A percentile compares a stretch with the other conserved stretches of the same genome.
phyloP scores from a whole-genome alignment of 257 asterid species.

The Solanum rostratum region DNA sequence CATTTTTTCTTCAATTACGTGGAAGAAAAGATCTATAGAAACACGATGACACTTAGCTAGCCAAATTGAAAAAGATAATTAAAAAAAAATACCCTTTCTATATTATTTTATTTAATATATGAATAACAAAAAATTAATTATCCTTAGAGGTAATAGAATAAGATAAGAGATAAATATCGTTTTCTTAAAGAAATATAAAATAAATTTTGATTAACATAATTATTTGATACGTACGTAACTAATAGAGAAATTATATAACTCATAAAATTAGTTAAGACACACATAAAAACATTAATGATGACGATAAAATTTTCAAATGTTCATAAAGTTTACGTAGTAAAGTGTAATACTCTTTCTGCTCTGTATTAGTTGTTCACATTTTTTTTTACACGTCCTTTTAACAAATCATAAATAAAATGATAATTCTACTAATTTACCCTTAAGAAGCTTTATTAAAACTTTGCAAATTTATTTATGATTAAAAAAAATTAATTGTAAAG shows the following conservation, averaged over 20 bases:
- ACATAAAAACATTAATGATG: neutral
- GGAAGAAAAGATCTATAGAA: neutral
- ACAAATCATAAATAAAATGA: too few species aligned
- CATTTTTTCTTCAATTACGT: neutral
- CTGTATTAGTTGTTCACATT: too few species aligned
- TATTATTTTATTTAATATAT: too few species aligned
- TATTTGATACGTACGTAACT: neutral
- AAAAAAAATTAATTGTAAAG: too few species aligned
- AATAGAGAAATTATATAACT: neutral
- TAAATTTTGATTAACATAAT: neutral
- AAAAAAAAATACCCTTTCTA: neutral
- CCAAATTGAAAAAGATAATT: neutral
- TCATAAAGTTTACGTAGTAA: neutral
- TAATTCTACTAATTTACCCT: too few species aligned
- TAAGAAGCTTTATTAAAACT: too few species aligned
- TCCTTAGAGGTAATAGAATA: neutral
- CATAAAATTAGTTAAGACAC: neutral
- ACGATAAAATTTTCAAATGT: neutral
- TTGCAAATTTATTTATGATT: too few species aligned
- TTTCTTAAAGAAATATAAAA: neutral
- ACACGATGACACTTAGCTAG: neutral
- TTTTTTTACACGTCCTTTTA: too few species aligned
- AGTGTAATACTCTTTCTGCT: neutral
- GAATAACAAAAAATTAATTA: neutral
- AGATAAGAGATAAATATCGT: neutral